Conservation (phyloP, 2,329 filamentous ascomycete genomes). For the Neopestalotiopsis clavispora region DNA sequence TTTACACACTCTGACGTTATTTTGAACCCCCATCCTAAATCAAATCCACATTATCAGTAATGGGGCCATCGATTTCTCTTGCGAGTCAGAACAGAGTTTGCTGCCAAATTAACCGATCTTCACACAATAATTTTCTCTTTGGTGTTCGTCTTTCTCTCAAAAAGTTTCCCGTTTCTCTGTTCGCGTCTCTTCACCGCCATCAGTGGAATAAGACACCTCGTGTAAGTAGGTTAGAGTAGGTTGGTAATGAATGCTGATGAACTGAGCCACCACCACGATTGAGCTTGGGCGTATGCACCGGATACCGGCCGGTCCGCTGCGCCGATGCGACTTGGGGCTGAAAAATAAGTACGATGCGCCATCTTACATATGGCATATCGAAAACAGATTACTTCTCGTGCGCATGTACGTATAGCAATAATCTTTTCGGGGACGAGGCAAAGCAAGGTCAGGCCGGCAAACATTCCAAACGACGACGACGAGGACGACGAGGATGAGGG, state of each 20-base stretch:
- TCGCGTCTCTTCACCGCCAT: not conserved
- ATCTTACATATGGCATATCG: slow-evolving; percentile 3
- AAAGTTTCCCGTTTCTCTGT: not conserved
- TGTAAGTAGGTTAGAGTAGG: not conserved
- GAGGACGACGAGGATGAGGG: not conserved
- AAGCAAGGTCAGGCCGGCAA: too few relatives aligned
- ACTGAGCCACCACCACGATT: slow-evolving; percentile 1
- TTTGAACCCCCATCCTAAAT: not conserved
- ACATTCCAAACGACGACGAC: too few relatives aligned
- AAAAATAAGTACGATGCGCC: not conserved
- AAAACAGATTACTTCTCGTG: not conserved
- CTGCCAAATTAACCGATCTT: slow-evolving; percentile 7
- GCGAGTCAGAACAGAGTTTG: slow-evolving; percentile 13
- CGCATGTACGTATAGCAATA: not conserved
- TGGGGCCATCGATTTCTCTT: not conserved
- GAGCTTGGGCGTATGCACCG: not conserved
- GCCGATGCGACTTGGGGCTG: not conserved
- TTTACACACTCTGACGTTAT: slow-evolving; percentile 2
- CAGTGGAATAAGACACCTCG: not conserved
- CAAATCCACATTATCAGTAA: not conserved
- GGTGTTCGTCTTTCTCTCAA: not conserved
- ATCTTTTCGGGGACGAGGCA: not conserved
- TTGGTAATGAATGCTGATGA: not conserved
- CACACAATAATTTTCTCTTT: not conserved
- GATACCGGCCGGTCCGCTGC: not conserved